Percentiles rank a stretch among this genome's conserved stretches.
Evolutionary conservation across 805 yeast species (phyloP).

Genomic region (Tetrapisispora namnaoensis): DNA sequence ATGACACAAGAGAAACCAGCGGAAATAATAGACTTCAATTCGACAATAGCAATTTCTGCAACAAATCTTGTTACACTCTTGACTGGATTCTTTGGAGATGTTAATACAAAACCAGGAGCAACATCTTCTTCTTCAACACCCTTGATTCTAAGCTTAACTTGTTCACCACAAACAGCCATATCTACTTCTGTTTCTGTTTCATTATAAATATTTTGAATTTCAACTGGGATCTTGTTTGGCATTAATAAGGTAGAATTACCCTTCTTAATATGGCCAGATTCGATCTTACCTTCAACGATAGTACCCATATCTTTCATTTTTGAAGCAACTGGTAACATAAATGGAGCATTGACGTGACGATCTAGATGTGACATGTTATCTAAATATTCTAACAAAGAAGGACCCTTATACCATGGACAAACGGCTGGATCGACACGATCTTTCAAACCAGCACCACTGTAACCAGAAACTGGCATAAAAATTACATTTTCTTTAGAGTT

Average conservation of each 20-base stretch:
- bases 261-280: slow-evolving; percentile 86
- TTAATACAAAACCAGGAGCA: slow-evolving; percentile 81
- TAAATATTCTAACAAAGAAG: slow-evolving; percentile 80
- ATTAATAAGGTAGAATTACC: slow-evolving; percentile 66
- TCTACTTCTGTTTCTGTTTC: slow-evolving; percentile 94
- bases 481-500: slow-evolving; percentile 70
- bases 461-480: slow-evolving; percentile 97
- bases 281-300: slow-evolving; percentile 95
- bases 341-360: slow-evolving; percentile 88
- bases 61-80: slow-evolving; percentile 84
- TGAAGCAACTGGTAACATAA: slow-evolving; percentile 91
- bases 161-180: slow-evolving; percentile 91
- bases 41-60: slow-evolving; percentile 95
- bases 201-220: slow-evolving; percentile 78
- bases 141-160: slow-evolving; percentile 83
- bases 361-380: slow-evolving; percentile 72
- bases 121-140: slow-evolving; percentile 98
- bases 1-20: slow-evolving; percentile 96
- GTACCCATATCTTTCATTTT: slow-evolving; percentile 97
- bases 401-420: slow-evolving; percentile 94
- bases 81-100: slow-evolving; percentile 80
- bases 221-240: slow-evolving; percentile 85
- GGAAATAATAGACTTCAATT: slow-evolving; percentile 86
- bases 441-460: slow-evolving; percentile 92
- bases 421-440: slow-evolving; percentile 61